Percentiles rank a stretch among this genome's conserved stretches.
Evolutionary conservation across 805 yeast genomes (phyloP).

Genomic region (Candida stauntonica): DNA sequence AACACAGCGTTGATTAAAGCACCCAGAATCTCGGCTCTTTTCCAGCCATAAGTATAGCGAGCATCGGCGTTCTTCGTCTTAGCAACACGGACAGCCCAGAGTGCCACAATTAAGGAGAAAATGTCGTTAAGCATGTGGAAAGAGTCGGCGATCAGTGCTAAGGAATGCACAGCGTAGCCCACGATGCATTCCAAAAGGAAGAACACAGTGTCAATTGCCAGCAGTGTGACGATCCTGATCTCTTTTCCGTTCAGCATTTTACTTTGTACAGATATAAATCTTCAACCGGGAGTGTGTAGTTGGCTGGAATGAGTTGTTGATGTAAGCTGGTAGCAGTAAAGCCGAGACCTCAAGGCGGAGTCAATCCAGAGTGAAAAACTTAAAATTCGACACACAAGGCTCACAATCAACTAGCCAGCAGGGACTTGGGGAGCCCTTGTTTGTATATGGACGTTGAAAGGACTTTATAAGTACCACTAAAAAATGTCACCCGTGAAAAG

Average conservation of each 20-base stretch:
- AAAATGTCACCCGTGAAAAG: no score
- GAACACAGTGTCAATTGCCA: slow-evolving; percentile 74
- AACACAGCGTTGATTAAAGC: slow-evolving; percentile 94
- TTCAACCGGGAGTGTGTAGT: no score
- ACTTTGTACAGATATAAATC: no score
- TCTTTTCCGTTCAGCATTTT: slow-evolving; percentile 42
- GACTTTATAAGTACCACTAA: no score
- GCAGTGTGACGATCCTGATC: slow-evolving; percentile 62
- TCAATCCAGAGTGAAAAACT: no score
- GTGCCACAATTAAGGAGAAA: slow-evolving; percentile 80
- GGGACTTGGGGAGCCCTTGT: no score
- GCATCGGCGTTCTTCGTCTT: slow-evolving; percentile 78
- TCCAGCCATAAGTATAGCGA: slow-evolving; percentile 95
- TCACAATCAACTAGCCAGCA: no score
- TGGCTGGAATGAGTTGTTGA: no score
- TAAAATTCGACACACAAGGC: no score
- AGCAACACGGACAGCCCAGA: slow-evolving; percentile 95
- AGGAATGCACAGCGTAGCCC: slow-evolving; percentile 89
- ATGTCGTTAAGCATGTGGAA: slow-evolving; percentile 98
- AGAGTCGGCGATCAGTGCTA: slow-evolving; percentile 93
- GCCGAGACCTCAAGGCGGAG: no score
- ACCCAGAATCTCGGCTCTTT: slow-evolving; percentile 94
- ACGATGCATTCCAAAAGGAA: slow-evolving; percentile 81
- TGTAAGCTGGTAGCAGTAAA: no score
- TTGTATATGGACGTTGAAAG: no score